Evolutionary conservation across 1,284 basidiomycete genomes (phyloP), one percentile per base, ranked within the genome.

Genomic region (Moesziomyces globuligerus): DNA sequence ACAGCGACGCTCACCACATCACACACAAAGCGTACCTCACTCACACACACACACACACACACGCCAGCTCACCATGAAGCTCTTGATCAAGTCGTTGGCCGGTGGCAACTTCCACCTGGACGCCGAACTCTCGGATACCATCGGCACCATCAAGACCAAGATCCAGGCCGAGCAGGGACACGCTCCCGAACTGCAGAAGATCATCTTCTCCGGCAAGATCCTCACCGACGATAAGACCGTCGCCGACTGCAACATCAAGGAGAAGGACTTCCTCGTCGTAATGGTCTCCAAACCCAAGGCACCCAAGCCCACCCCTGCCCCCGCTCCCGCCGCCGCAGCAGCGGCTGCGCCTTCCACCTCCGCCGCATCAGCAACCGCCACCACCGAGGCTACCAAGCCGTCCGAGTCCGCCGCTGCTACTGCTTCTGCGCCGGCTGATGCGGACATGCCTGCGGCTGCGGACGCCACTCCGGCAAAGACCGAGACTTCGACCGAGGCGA

Each of bases 211-310:
- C 46, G 95, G 95, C 64, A 96, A 97, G 86, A 91, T 99, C 46
- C 87, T 98, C 37, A 84, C 88, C 18, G 94, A 99, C 84, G 88
- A 90, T 60, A 94, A 94, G 86, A 91, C 90, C 1, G 87, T 99
- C 37, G 91, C 89, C 72, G 90, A 90, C 56, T 92, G 91, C 81
- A 90, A 91, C 62, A 92, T 98, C 86, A 95, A 97, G 85, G 95
- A 98, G 85, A 98, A 97, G 86, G 95, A 97, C 51, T 99, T 99
- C 85, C 86, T 98, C 60, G 96, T 99, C 18, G 88, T 98, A 44
- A 98, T 98, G 95, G 92, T 98, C 42, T 89, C 93, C 52, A 98
- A 78, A 56, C 76, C 76, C 7, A 79, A 79, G 51, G 64, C 65
- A 18, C 55, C 74, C 13, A 75, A 75, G 54, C 61, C 71, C 42